These are phyloP conservation scores for Heterobasidion occidentale DNA, from an alignment of 1,284 basidiomycete genomes.

Conservation along the genomic window DNA sequence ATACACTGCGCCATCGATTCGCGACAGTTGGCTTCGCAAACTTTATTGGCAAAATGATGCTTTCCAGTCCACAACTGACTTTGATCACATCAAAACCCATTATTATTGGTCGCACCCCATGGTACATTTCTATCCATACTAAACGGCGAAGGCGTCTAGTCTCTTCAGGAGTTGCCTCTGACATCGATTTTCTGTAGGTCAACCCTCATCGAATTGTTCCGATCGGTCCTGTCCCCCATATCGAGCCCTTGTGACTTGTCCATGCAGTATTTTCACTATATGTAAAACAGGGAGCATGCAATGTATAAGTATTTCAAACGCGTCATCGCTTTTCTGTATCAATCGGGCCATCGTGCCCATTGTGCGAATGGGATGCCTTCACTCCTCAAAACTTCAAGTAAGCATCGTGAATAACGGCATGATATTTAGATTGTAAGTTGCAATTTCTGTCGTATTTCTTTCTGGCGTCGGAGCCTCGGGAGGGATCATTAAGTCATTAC, in stretches of 20 bases:
- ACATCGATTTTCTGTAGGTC: constrained; percentile 27
- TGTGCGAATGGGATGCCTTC: too few species aligned
- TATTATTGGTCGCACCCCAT: constrained; percentile 71
- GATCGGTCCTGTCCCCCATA: constrained; percentile 62
- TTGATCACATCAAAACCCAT: constrained; percentile 82
- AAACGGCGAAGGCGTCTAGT: constrained; percentile 23
- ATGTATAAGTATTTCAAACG: too few species aligned
- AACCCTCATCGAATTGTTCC: constrained; percentile 66
- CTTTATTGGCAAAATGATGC: constrained; percentile 89
- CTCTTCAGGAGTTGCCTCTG: background rate
- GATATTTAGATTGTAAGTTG: too few species aligned
- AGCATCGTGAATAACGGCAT: too few species aligned
- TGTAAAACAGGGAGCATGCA: too few species aligned
- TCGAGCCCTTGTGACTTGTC: constrained; percentile 43
- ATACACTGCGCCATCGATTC: background rate
- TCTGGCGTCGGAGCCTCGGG: too few species aligned
- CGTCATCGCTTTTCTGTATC: too few species aligned
- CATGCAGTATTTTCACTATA: too few species aligned
- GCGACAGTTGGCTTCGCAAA: constrained; percentile 72
- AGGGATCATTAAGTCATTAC: too few species aligned
- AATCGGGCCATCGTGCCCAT: too few species aligned
- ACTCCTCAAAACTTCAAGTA: too few species aligned
- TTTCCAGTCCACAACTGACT: constrained; percentile 86
- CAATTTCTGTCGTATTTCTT: too few species aligned
- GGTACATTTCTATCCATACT: constrained; percentile 24